Percentiles rank a stretch among this genome's conserved stretches.
These are phyloP conservation scores for Penicillium coffeae DNA, from an alignment of 495 filamentous ascomycete genomes.

Conservation along the genomic window DNA sequence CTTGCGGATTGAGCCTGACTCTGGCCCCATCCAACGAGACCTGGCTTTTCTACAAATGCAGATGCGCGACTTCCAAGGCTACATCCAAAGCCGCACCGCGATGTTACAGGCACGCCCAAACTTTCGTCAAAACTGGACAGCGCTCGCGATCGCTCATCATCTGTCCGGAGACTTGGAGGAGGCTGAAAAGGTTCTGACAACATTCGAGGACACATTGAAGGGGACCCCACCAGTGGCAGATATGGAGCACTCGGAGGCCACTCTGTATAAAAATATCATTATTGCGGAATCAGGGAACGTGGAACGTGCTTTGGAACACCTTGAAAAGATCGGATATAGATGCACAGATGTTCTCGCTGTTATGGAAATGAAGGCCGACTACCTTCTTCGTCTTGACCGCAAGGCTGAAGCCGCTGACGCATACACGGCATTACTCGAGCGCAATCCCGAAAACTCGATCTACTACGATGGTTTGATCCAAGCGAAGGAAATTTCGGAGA, in stretches of 20 bases:
- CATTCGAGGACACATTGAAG: slow-evolving; percentile 90
- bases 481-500: slow-evolving; percentile 58
- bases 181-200: slow-evolving; percentile 86
- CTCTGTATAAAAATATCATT: slow-evolving; percentile 91
- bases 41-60: slow-evolving; percentile 90
- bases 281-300: slow-evolving; percentile 83
- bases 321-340: slow-evolving; percentile 70
- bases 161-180: slow-evolving; percentile 75
- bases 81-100: slow-evolving; percentile 74
- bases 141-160: slow-evolving; percentile 87
- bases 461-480: slow-evolving; percentile 79
- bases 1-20: slow-evolving; percentile 86
- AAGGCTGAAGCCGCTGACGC: slow-evolving; percentile 80
- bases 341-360: slow-evolving; percentile 84
- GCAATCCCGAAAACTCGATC: slow-evolving; percentile 80
- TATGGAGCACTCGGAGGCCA: slow-evolving; percentile 91
- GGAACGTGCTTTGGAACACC: slow-evolving; percentile 78
- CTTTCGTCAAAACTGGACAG: slow-evolving; percentile 91
- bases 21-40: slow-evolving; percentile 88
- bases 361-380: slow-evolving; percentile 83
- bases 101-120: slow-evolving; percentile 82
- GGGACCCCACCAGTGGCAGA: slow-evolving; percentile 68
- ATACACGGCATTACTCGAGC: slow-evolving; percentile 73
- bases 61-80: slow-evolving; percentile 93
- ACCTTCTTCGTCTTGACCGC: slow-evolving; percentile 71